phyloP scores from a whole-genome alignment of 305 asterid genomes.

The Fraxinus velutina region DNA sequence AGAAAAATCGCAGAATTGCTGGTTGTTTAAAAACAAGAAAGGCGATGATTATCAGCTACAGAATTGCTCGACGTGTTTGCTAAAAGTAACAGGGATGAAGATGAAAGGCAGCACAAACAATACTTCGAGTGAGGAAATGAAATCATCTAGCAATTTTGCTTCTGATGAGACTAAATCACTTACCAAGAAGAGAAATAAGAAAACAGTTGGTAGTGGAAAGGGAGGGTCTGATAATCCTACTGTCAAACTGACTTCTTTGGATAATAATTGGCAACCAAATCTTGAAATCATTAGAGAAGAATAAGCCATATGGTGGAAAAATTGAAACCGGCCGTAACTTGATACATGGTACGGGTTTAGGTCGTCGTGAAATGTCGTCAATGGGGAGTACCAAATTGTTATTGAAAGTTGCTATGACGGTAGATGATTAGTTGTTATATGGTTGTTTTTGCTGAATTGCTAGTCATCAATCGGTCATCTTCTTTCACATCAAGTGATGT shows the following conservation, averaged over 20 bases:
- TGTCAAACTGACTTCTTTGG: not conserved
- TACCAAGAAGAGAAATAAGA: not conserved
- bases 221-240: not conserved
- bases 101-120: not conserved
- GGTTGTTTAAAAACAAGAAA: conserved; percentile 27
- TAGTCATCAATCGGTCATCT: not conserved
- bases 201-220: not conserved
- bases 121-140: not conserved
- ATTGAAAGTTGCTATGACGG: not conserved
- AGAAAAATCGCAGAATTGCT: conserved; percentile 27
- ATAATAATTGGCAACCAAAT: not conserved
- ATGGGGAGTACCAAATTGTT: not conserved
- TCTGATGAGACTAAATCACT: not conserved
- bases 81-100: not conserved
- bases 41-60: not conserved
- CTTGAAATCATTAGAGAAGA: not conserved
- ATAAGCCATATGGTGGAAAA: not conserved
- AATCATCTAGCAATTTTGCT: not conserved
- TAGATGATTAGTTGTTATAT: not conserved
- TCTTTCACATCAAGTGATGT: not conserved
- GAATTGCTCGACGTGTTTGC: conserved; percentile 2
- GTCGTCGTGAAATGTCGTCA: not conserved
- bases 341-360: not conserved
- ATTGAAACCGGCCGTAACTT: not conserved
- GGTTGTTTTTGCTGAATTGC: not conserved